A percentile compares a stretch with the other conserved stretches of the same genome.
These are phyloP conservation scores for Coemansia sp. DNA, from an alignment of 192 early-diverging fungal species.

Conservation along the genomic window DNA sequence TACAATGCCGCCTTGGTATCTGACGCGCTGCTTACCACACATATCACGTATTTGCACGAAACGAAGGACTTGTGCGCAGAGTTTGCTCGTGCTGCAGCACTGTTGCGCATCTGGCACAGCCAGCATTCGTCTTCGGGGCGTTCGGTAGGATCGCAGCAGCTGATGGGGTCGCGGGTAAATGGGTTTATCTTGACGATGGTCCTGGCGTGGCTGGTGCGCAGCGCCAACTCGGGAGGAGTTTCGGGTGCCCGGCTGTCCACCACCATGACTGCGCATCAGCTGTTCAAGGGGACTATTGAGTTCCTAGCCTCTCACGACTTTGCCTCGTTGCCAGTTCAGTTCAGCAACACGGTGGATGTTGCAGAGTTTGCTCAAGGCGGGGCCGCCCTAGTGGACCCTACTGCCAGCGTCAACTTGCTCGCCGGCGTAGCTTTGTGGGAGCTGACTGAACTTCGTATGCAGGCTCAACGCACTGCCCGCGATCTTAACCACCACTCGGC, in stretches of 20 bases:
- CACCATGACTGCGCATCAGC: slow-evolving; percentile 79
- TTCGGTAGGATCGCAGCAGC: slow-evolving; percentile 5
- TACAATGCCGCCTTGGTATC: slow-evolving; percentile 83
- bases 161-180: slow-evolving; percentile 48
- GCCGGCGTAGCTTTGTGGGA: slow-evolving; percentile 62
- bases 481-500: slow-evolving; percentile 23
- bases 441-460: slow-evolving; percentile 59
- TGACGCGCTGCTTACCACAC: slow-evolving; percentile 71
- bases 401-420: slow-evolving; percentile 81
- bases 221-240: slow-evolving; percentile 33
- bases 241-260: slow-evolving; percentile 58
- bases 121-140: slow-evolving; percentile 60
- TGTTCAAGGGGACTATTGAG: slow-evolving; percentile 82
- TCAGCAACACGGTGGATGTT: slow-evolving; percentile 20
- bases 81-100: slow-evolving; percentile 74
- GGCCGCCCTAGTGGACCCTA: slow-evolving; percentile 81
- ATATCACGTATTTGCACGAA: slow-evolving; percentile 76
- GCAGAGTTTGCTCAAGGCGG: slow-evolving; percentile 58
- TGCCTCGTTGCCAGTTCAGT: slow-evolving; percentile 18
- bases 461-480: slow-evolving; percentile 27
- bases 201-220: slow-evolving; percentile 77
- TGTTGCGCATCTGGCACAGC: slow-evolving; percentile 82
- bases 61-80: slow-evolving; percentile 67
- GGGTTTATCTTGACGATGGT: slow-evolving; percentile 85
- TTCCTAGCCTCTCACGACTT: slow-evolving; percentile 62